A percentile compares a stretch with the other conserved stretches of the same genome.
These are phyloP conservation scores for Solanum sparsipilum DNA, from an alignment of 257 asterid genomes.

Conservation along the genomic window DNA sequence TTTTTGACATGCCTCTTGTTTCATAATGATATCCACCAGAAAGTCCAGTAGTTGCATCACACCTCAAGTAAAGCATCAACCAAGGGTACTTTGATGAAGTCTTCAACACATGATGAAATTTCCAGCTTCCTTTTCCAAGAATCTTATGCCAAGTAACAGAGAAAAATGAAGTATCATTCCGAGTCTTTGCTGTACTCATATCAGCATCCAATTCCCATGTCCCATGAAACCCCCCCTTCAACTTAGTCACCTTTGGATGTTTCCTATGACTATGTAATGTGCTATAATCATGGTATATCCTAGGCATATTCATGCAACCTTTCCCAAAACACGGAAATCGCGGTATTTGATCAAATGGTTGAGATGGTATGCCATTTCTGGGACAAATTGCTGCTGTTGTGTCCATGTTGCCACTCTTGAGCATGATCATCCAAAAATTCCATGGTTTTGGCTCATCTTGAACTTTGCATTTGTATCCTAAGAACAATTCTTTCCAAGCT, in stretches of 20 bases:
- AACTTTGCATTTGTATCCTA: conserved; percentile 69
- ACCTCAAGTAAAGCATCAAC: conserved; percentile 79
- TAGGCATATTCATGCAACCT: conserved; percentile 78
- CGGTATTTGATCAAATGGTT: conserved; percentile 34
- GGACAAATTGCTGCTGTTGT: conserved; percentile 66
- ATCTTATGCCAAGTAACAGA: conserved; percentile 71
- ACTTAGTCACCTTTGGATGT: conserved; percentile 12
- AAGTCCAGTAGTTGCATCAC: conserved; percentile 63
- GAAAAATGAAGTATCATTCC: conserved; percentile 32
- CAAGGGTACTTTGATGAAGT: conserved; percentile 72
- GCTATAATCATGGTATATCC: conserved; percentile 65
- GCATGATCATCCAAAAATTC: conserved; percentile 93
- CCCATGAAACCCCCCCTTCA: conserved; percentile 60
- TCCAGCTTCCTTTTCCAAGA: conserved; percentile 69
- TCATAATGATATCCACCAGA: conserved; percentile 82
- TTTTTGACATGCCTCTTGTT: conserved; percentile 70
- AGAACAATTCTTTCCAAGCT: conserved; percentile 48
- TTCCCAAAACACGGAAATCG: conserved; percentile 68
- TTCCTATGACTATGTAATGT: conserved; percentile 10
- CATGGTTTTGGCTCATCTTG: conserved; percentile 57
- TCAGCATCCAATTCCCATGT: conserved; percentile 58
- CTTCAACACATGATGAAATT: conserved; percentile 53
- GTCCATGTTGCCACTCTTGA: conserved; percentile 80
- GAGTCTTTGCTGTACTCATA: conserved; percentile 8
- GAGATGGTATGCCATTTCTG: conserved; percentile 35